Evolutionary conservation across 2,329 filamentous ascomycete species (phyloP), one percentile per base, ranked within the genome.

Genomic region (Penicillium italicum): DNA sequence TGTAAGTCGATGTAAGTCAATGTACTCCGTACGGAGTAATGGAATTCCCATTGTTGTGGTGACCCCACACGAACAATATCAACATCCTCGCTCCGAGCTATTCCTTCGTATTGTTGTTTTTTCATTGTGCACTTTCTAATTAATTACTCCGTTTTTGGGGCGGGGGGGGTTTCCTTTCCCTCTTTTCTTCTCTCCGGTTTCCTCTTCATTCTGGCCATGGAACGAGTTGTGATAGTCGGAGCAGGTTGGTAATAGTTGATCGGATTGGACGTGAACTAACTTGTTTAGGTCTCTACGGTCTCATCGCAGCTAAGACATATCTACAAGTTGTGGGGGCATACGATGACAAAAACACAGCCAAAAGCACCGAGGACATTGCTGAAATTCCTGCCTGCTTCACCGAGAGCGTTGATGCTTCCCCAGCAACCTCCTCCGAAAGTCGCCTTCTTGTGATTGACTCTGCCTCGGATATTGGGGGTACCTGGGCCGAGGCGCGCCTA

Each of bases 291-390:
- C 56, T 68, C 22, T 66, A 68, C 28, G 68, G 67, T 22, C 62
- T 69, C n/a, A 61, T 68, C 26, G 59, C 62, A 9, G 67, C 67
- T 2, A 70, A 69, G 48, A 69, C 68, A 1, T 69, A 69, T 43
- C 53, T 68, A 5, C 66, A 69, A 50, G 54, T 70, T 6, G 34
- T 45, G 4, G 64, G 55, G 3, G 50, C 30, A 2, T 62, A 62
- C 28, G 51, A 59, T 11, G 18, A 22, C 3, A 20, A 37, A 14
- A 37, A 26, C 2, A 43, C 11, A 55, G 9, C 22, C 11, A 6
- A 31, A 49, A 3, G 10, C 12, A n/a, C 30, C 26, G 7, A 24
- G 22, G n/a, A 38, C 1, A 6, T 28, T 20, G 8, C 16, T 0
- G 36, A 52, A 14, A 24, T 60, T 1, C 60, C 62, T 9, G 6